Evolutionary conservation across 2,329 filamentous ascomycete species (phyloP), one percentile per base, ranked within the genome.

Genomic region (Diaporthe citriasiana): DNA sequence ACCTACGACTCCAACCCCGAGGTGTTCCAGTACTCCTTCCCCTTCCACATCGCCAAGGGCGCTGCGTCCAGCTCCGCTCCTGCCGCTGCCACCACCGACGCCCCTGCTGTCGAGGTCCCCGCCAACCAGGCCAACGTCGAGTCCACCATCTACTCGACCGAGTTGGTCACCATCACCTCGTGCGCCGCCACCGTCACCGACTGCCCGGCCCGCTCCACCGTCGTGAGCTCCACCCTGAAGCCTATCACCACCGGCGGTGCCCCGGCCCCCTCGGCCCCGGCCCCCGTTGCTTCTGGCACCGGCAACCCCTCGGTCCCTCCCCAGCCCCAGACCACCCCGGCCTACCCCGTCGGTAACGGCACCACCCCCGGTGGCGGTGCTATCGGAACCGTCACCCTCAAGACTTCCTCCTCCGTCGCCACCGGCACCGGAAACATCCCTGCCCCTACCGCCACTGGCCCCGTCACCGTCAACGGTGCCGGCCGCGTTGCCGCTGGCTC

Each of bases 11-110:
- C 51, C 59, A 69, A 75, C 51, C 81, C 81, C 77, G 76, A 66
- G 15, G 82, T 87, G 79, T 90, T 89, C 87, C 90, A 92, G 86
- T 92, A 88, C 87, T 90, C 89, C 74, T 87, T 87, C 85, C 89
- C 89, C 79, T 93, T 93, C 85, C 78, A 84, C 80, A 90, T 91
- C 79, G 79, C 80, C 74, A 82, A 80, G 60, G 79, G 75, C 59
- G 33, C 72, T 10, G 78, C 73, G 33, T 66, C 73, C 69, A 71
- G 77, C 74, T 70, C 78, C 60, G 15, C 74, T 42, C 60, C 69
- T 76, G 47, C 80, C 78, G 50, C 79, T 76, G 68, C 80, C 77
- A 70, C 76, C 75, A 81, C 83, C 81, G n/a, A n/a, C n/a, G 80
- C 87, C 80, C 84, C 90, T 80, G 85, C 85, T 78, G 85, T 83